Base-by-base conservation (phyloP, 331 rosid genomes). In the Rosa hybrid region DNA sequence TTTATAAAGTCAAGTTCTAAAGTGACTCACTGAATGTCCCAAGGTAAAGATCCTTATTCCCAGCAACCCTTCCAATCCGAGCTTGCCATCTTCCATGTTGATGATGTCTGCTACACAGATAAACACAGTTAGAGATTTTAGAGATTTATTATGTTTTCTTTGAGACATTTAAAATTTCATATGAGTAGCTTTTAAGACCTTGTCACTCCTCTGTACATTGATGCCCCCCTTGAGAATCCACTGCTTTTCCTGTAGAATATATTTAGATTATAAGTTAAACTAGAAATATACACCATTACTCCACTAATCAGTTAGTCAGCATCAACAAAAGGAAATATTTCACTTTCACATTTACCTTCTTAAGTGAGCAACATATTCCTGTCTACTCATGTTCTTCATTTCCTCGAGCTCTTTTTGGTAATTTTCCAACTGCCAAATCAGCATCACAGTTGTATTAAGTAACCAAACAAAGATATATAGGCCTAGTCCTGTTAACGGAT, bases 61-160 rank as follows among this genome's bases (percentile, higher is more conserved):
- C 98, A 64, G 98, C 97, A 68, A 92, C 98, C 78, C 94, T 90
- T 51, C 98, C 98, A 57, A 94, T 94, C 82, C 96, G 81, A 71
- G 98, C 98, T 86, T 92, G 98, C 98, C 97, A 94, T 78, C 98
- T 84, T 78, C 98, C 97, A 87, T 92, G 98, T 79, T 92, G 98
- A 83, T 94, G 98, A 72, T 90, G 98, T 82, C 98, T 94, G 92
- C 83, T 84, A 85, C 21, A 81, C 59, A 87, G 45, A 49, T 72
- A 81, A 78, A 63, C 51, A 79, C 9, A 78, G 73, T 44, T 45
- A 80, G 12, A 74, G 12, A 81, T 65, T 84, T 80, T 54, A 63
- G 74, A 59, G 3, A 63, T 16, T 65, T 38, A 4, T 39, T 4
- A 12, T 51, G 23, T 12, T 44, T 30, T 44, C 25, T 8, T 11